Evolutionary conservation across 2,329 filamentous ascomycete genomes (phyloP), one percentile per base, ranked within the genome.

Genomic region (Sporothrix pseudoabietina): DNA sequence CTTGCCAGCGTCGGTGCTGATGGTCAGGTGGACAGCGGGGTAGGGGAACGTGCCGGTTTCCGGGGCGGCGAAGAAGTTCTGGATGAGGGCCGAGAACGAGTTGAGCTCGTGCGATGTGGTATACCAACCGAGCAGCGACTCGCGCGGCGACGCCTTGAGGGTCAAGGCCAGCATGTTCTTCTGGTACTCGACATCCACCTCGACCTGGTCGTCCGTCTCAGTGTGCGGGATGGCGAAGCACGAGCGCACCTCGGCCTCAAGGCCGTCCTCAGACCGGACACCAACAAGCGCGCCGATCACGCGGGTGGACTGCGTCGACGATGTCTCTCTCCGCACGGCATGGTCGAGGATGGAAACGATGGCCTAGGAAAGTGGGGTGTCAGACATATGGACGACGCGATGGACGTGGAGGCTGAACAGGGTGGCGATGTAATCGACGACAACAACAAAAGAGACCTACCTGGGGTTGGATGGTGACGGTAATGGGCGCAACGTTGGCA

Each of bases 101-200:
- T 99, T 98, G 80, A 99, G 89, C 84, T 98, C 95, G 82, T 93
- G 91, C 80, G 92, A 94, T 69, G 96, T 99, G 76, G 96, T 97
- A 85, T 99, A 99, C 96, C 96, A 99, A 80, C 96, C 96, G 75
- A 99, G 92, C 74, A 99, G 89, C 72, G 94, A 90, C 84, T 99
- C 96, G 83, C 94, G 93, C 69, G 96, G 96, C 83, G 94, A 92
- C 73, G 94, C 95, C 85, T 95, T 95, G 78, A 98, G 90, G 82
- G 97, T 95, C 78, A 99, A 87, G 74, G 93, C 92, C 74, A 98
- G 91, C 96, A 99, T 99, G 83, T 95, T 94, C 89, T 98, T 98
- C 86, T 99, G 96, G 85, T 98, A 99, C 84, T 99, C 96, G 88
- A 99, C 97, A 82, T 99, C 96, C 77, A 99, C 96, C 84, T 99